Conservation (phyloP, 495 filamentous ascomycete genomes). For the Tuber umbilicatum region DNA sequence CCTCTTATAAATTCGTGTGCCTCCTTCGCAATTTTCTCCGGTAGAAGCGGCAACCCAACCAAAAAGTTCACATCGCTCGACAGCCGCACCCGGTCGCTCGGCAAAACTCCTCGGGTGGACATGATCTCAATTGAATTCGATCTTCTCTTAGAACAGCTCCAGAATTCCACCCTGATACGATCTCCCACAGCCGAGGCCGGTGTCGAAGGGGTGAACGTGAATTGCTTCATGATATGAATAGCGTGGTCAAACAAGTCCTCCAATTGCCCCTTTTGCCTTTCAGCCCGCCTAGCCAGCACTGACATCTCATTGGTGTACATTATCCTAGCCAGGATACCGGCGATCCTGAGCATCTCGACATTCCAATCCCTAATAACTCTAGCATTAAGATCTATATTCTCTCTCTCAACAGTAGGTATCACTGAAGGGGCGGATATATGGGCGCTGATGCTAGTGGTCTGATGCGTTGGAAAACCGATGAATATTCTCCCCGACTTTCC, state of each 20-base stretch:
- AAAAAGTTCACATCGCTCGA: conserved; percentile 79
- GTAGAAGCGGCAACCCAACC: conserved; percentile 79
- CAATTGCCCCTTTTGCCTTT: conserved; percentile 53
- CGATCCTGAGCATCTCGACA: conserved; percentile 82
- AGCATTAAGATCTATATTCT: conserved; percentile 93
- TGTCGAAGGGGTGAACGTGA: conserved; percentile 79
- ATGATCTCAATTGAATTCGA: conserved; percentile 66
- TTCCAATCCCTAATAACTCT: conserved; percentile 93
- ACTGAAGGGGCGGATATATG: conserved; percentile 98
- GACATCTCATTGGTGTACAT: conserved; percentile 81
- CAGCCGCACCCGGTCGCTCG: conserved; percentile 68
- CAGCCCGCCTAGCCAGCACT: conserved; percentile 57
- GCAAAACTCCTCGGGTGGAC: conserved; percentile 75
- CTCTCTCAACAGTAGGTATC: conserved; percentile 97
- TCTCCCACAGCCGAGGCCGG: conserved; percentile 72
- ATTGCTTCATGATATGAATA: conserved; percentile 70
- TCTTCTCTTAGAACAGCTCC: conserved; percentile 73
- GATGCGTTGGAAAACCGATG: conserved; percentile 94
- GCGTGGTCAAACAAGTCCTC: conserved; percentile 66
- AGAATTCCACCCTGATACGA: conserved; percentile 87
- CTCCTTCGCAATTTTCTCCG: conserved; percentile 60
- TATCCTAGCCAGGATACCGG: conserved; percentile 82
- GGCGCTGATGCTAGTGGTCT: conserved; percentile 87
- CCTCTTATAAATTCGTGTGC: conserved; percentile 65
- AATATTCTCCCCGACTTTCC: conserved; percentile 83